These are phyloP conservation scores for Plasmopara muralis DNA, from an alignment of 352 stramenopile species.

Conservation along the genomic window DNA sequence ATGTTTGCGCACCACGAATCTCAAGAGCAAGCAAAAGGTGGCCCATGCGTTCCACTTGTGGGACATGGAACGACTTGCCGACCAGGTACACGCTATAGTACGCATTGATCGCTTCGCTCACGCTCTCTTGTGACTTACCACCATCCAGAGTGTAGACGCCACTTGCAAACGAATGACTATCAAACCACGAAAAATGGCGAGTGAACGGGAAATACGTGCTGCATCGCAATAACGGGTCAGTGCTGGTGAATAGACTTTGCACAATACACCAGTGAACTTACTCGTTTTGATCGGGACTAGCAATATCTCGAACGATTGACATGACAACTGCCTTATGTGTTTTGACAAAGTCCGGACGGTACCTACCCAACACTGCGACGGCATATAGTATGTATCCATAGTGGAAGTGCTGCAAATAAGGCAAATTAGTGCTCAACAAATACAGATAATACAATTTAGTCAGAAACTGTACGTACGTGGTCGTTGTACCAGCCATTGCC, in stretches of 20 bases:
- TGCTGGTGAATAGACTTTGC: background rate
- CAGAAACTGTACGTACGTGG: constrained; percentile 47
- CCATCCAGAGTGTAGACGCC: constrained; percentile 92
- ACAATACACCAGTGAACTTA: constrained; percentile 24
- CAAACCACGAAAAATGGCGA: constrained; percentile 96
- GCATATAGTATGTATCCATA: constrained; percentile 92
- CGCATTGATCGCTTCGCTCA: constrained; percentile 95
- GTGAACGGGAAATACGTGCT: constrained; percentile 86
- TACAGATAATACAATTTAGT: background rate
- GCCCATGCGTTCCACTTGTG: constrained; percentile 81
- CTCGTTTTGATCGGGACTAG: constrained; percentile 53
- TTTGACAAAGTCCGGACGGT: constrained; percentile 55
- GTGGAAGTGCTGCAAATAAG: constrained; percentile 89
- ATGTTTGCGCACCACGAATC: constrained; percentile 90
- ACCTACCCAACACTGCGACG: constrained; percentile 74
- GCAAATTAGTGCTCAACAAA: background rate
- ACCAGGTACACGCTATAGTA: constrained; percentile 96
- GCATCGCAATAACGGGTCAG: constrained; percentile 11
- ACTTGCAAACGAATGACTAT: constrained; percentile 94
- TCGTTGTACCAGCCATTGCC: constrained; percentile 90
- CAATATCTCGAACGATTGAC: constrained; percentile 72
- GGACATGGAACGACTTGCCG: constrained; percentile 67
- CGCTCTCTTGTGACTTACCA: constrained; percentile 95
- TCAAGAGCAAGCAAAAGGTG: constrained; percentile 90
- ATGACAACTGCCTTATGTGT: constrained; percentile 73